Evolutionary conservation across 257 asterid species (phyloP).

Genomic region (Lavandula angustifolia): DNA sequence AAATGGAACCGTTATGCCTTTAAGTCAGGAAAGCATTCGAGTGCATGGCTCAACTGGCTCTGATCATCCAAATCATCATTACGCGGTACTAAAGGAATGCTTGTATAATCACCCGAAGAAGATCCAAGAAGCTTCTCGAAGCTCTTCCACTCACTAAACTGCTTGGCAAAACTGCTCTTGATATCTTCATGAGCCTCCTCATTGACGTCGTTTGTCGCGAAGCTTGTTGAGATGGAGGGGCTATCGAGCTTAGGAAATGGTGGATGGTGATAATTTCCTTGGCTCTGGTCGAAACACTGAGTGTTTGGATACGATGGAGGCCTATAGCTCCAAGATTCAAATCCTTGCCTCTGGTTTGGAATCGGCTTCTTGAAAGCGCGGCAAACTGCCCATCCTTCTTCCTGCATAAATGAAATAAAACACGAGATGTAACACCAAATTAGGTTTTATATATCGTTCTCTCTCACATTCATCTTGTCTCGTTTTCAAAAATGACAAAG

Average conservation of each 20-base stretch:
- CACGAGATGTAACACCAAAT: neutral
- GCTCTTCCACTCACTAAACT: constrained; percentile 51
- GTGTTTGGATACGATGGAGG: constrained; percentile 44
- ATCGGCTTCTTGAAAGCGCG: constrained; percentile 83
- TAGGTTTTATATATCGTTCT: too few relatives aligned
- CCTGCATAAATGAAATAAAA: constrained; percentile 36
- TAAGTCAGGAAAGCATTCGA: constrained; percentile 63
- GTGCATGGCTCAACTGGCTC: too few relatives aligned
- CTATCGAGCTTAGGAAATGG: constrained; percentile 58
- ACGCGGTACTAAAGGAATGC: constrained; percentile 41
- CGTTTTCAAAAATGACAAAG: too few relatives aligned
- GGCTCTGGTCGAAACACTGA: constrained; percentile 30
- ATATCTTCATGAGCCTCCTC: constrained; percentile 40
- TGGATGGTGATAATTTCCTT: constrained; percentile 36
- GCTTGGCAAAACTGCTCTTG: constrained; percentile 33
- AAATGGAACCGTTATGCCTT: constrained; percentile 36
- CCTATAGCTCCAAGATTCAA: constrained; percentile 50
- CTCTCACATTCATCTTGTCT: too few relatives aligned
- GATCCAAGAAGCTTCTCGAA: constrained; percentile 45
- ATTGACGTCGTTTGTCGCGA: constrained; percentile 41
- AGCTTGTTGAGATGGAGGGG: constrained; percentile 65
- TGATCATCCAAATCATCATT: constrained; percentile 39
- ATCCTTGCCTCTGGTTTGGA: constrained; percentile 69
- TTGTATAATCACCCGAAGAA: constrained; percentile 42
- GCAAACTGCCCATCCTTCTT: constrained; percentile 95